phyloP scores from a whole-genome alignment of 2,329 filamentous ascomycete species.

The Exophiala xenobiotica region DNA sequence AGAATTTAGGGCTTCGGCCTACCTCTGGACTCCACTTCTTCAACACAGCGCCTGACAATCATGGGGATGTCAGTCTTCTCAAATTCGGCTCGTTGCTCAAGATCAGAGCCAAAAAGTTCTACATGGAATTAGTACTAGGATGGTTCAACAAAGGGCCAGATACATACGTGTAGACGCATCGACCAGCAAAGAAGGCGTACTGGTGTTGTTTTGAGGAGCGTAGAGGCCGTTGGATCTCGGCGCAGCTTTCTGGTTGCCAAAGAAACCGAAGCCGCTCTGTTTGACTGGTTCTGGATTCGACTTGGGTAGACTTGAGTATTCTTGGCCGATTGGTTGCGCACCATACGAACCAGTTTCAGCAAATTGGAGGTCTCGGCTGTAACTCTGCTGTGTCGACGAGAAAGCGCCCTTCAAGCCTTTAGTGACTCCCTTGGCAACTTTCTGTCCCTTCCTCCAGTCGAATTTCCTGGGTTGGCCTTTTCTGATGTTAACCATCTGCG shows the following conservation, averaged over 20 bases:
- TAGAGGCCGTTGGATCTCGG: constrained; percentile 33
- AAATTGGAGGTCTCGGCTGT: constrained; percentile 49
- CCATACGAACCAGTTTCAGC: constrained; percentile 68
- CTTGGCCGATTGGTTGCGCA: constrained; percentile 47
- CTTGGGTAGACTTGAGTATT: constrained; percentile 33
- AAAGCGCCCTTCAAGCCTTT: constrained; percentile 95
- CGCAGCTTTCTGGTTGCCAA: constrained; percentile 53
- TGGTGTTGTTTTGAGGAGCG: constrained; percentile 45
- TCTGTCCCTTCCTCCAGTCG: constrained; percentile 98
- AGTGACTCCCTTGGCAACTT: constrained; percentile 87
- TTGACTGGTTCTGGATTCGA: constrained; percentile 40
- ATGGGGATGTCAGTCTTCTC: constrained; percentile 87
- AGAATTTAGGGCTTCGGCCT: no score
- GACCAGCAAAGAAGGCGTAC: constrained; percentile 42
- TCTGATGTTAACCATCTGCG: constrained; percentile 92
- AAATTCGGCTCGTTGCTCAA: constrained; percentile 79
- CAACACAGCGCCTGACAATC: constrained; percentile 89
- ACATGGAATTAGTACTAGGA: constrained; percentile 16
- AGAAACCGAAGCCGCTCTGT: constrained; percentile 70
- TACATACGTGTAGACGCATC: constrained; percentile 41
- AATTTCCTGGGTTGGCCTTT: constrained; percentile 96
- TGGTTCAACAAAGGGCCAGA: neutral
- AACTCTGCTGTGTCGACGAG: constrained; percentile 59
- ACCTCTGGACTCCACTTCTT: constrained; percentile 91
- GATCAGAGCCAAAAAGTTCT: constrained; percentile 83